Evolutionary conservation across 2,329 filamentous ascomycete genomes (phyloP).

Genomic region (Cladobotryum protrusum): DNA sequence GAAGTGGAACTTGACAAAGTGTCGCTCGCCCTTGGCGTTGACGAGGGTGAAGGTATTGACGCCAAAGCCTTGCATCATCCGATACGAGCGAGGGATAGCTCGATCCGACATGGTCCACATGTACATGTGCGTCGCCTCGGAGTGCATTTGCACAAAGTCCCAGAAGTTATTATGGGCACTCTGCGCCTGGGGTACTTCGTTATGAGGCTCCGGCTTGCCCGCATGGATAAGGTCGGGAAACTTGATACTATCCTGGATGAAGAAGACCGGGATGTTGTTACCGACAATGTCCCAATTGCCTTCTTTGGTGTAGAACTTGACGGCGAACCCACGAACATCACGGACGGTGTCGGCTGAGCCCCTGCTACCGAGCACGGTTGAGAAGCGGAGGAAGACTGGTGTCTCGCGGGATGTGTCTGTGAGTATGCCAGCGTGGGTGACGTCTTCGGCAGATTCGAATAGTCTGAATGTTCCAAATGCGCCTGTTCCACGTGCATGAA

Average conservation of each 20-base stretch:
- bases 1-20: constrained; percentile 74
- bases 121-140: constrained; percentile 71
- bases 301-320: constrained; percentile 58
- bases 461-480: constrained; percentile 66
- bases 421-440: constrained; percentile 60
- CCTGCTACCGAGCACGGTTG: constrained; percentile 67
- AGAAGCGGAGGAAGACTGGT: constrained; percentile 52
- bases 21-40: constrained; percentile 61
- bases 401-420: constrained; percentile 47
- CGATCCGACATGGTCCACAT: constrained; percentile 76
- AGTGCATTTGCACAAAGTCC: constrained; percentile 60
- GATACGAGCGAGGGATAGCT: constrained; percentile 64
- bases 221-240: constrained; percentile 62
- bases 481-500: constrained; percentile 64
- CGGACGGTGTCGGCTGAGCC: constrained; percentile 76
- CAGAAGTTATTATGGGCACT: constrained; percentile 70
- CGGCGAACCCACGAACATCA: constrained; percentile 74
- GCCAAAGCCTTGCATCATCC: constrained; percentile 84
- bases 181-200: constrained; percentile 65
- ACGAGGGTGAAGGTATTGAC: constrained; percentile 71
- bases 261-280: constrained; percentile 64
- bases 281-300: constrained; percentile 64
- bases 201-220: constrained; percentile 57
- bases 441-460: constrained; percentile 58
- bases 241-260: constrained; percentile 61